Percentiles rank a stretch among this genome's conserved stretches.
phyloP scores from a whole-genome alignment of 2,329 filamentous ascomycete species.

The Periconia macrospinosa region DNA sequence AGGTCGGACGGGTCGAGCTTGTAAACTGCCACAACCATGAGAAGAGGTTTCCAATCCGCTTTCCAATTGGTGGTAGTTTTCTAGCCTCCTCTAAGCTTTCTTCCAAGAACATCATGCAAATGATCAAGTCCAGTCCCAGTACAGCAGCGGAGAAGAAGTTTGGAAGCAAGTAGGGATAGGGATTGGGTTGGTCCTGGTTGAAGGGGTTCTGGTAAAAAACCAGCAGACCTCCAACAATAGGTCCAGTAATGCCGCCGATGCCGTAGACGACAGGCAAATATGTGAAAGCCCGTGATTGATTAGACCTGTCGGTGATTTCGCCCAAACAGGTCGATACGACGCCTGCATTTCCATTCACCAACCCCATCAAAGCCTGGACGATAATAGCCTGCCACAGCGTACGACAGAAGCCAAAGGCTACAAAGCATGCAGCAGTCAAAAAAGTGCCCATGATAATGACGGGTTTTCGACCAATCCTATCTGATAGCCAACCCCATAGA shows the following conservation, averaged over 20 bases:
- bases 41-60: constrained; percentile 63
- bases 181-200: constrained; percentile 52
- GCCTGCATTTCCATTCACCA: constrained; percentile 93
- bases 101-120: constrained; percentile 79
- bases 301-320: constrained; percentile 91
- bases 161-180: constrained; percentile 81
- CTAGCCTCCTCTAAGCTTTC: constrained; percentile 77
- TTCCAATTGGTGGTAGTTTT: constrained; percentile 61
- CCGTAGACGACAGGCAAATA: constrained; percentile 97
- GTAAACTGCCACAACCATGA: constrained; percentile 72
- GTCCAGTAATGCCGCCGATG: constrained; percentile 88
- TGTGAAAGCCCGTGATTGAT: constrained; percentile 90
- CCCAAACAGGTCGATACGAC: constrained; percentile 92
- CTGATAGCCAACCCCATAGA: constrained; percentile 83
- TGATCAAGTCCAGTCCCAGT: constrained; percentile 69
- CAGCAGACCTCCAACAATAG: constrained; percentile 83
- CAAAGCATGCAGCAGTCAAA: constrained; percentile 79
- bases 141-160: constrained; percentile 78
- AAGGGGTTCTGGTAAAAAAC: constrained; percentile 66
- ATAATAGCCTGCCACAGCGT: constrained; percentile 81
- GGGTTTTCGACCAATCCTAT: constrained; percentile 78
- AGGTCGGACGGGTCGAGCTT: constrained; percentile 60
- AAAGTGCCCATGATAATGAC: constrained; percentile 80
- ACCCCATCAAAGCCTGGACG: constrained; percentile 86
- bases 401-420: constrained; percentile 83